Percentiles rank a stretch among this genome's conserved stretches.
Evolutionary conservation across 306 rosid genomes (phyloP).

Genomic region (Begonia loranthoides): DNA sequence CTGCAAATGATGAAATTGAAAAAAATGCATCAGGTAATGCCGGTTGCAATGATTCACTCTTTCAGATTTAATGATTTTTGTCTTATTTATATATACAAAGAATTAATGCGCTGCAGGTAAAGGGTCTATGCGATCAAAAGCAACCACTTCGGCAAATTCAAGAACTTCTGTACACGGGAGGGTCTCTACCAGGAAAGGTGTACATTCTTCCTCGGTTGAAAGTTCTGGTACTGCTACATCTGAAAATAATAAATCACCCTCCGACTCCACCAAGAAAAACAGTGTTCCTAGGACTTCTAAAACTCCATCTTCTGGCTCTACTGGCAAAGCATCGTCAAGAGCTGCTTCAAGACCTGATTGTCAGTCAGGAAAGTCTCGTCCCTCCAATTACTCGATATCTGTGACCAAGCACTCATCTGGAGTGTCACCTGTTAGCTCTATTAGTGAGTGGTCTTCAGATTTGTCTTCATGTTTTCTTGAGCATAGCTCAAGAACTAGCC

Average conservation of each 20-base stretch:
- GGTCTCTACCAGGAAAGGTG: constrained; percentile 9
- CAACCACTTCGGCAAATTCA: constrained; percentile 26
- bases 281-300: constrained; percentile 19
- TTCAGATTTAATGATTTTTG: constrained; percentile 1
- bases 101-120: constrained; percentile 33
- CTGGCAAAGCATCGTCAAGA: constrained; percentile 37
- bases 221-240: constrained; percentile 25
- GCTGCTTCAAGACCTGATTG: constrained; percentile 22
- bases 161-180: constrained; percentile 27
- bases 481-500: constrained; percentile 51
- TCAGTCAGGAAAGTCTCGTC: constrained; percentile 28
- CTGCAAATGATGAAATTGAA: constrained; percentile 28
- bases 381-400: constrained; percentile 31
- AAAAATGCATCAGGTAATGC: constrained; percentile 43
- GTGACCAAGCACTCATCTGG: constrained; percentile 39
- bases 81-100: constrained; percentile 3
- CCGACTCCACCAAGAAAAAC: constrained; percentile 28
- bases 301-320: constrained; percentile 31
- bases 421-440: constrained; percentile 72
- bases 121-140: constrained; percentile 29
- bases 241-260: constrained; percentile 31
- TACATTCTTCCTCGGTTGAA: constrained; percentile 26
- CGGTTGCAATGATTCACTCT: constrained; percentile 15
- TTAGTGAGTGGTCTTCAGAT: constrained; percentile 87
- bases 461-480: constrained; percentile 48